Evolutionary conservation across 1,139 yeast genomes (phyloP), one percentile per base, ranked within the genome.

Genomic region (Scheffersomyces cryptocercus): DNA sequence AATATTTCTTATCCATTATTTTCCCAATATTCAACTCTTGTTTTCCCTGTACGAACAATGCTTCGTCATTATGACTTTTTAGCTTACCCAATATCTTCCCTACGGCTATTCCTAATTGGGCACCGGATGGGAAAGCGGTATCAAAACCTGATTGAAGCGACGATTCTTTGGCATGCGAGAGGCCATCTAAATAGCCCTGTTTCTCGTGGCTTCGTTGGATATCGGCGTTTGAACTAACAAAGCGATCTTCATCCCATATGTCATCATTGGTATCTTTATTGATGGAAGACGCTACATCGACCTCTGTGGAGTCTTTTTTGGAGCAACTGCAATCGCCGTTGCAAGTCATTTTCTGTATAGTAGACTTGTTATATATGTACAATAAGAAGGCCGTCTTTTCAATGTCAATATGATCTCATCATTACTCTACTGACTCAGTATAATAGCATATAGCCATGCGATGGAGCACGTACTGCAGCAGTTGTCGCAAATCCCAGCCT

Each of bases 171-270:
- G 89, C 80, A n/a, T 64, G 64, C 0, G 88, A 71, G 5, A 90
- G 62, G 0, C 98, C 98, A 48, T 87, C 97, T 3, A 88, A 64
- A 55, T 88, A 91, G 0, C 98, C 98, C 47, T 85, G 85, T 51
- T 88, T 88, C 16, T 74, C 75, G 58, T 91, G 97, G n/a, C 74
- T 75, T 36, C 95, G 68, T 49, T 79, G 59, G 28, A 78, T 49
- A 41, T 72, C 76, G 3, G 72, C 68, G 15, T 71, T 62, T 5
- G 70, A 49, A 2, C 58, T 53, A 16, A 44, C 57, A 24, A 61
- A 55, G 11, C 61, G 60, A 10, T 62, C 69, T 32, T 68, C 78
- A 37, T 69, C 75, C 79, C 82, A 72, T 4, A 77, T 54, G 36
- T 77, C 81, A 16, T 59, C 69, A n/a, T 43, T 47, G 16, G 28